Evolutionary conservation across 169 alveolate species (phyloP).

Genomic region (Eimeria praecox): DNA sequence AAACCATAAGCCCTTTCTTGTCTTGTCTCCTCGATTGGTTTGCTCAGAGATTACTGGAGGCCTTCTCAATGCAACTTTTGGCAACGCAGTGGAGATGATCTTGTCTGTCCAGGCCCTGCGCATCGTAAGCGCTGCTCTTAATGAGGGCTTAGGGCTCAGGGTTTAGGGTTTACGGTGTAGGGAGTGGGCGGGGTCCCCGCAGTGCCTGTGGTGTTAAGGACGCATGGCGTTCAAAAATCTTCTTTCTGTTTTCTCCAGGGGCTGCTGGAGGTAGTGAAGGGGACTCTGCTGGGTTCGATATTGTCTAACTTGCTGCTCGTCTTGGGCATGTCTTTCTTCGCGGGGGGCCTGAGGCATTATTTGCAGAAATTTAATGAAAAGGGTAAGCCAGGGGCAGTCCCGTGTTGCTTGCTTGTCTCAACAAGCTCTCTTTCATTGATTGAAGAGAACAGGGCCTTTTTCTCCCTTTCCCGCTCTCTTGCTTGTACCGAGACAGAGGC

Average conservation of each 20-base stretch:
- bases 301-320: slow-evolving; percentile 91
- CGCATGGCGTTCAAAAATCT: too few species aligned
- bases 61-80: slow-evolving; percentile 93
- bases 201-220: too few species aligned
- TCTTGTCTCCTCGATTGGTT: background rate
- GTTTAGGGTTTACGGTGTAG: background rate
- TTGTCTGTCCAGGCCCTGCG: slow-evolving; percentile 91
- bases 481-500: too few species aligned
- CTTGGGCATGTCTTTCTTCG: slow-evolving; percentile 93
- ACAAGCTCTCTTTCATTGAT: too few species aligned
- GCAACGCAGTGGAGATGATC: slow-evolving; percentile 94
- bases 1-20: background rate
- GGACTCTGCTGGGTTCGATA: slow-evolving; percentile 92
- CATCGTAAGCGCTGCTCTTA: slow-evolving; percentile 46
- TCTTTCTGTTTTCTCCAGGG: slow-evolving; percentile 84
- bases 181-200: too few species aligned
- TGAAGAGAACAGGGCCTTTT: too few species aligned
- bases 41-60: slow-evolving; percentile 89
- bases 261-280: slow-evolving; percentile 91
- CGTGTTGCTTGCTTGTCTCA: too few species aligned
- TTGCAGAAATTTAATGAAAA: slow-evolving; percentile 92
- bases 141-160: background rate
- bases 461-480: too few species aligned
- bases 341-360: slow-evolving; percentile 92
- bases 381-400: slow-evolving; percentile 42